phyloP scores from a whole-genome alignment of 495 filamentous ascomycete species.

The Mytilinidion resinicola region DNA sequence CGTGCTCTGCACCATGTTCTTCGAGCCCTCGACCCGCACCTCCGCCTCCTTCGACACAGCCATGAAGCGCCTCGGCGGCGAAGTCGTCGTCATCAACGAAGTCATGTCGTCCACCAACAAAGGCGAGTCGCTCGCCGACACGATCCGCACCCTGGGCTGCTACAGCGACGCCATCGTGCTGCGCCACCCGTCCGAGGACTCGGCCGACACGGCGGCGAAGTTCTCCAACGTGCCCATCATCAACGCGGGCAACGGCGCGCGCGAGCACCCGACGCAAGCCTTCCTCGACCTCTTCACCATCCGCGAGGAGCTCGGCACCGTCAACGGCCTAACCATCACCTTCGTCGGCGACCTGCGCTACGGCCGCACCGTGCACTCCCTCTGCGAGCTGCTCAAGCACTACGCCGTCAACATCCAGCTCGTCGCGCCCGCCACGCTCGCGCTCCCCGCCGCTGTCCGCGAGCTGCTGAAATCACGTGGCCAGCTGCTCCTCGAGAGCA shows the following conservation, averaged over 20 bases:
- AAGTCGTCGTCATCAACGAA: constrained; percentile 69
- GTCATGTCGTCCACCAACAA: constrained; percentile 80
- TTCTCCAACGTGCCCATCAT: constrained; percentile 86
- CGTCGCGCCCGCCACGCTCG: constrained; percentile 72
- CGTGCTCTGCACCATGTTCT: constrained; percentile 88
- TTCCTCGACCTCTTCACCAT: constrained; percentile 99
- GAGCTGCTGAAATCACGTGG: constrained; percentile 62
- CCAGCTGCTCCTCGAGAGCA: constrained; percentile 66
- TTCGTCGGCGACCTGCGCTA: constrained; percentile 90
- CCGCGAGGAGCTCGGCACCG: constrained; percentile 90
- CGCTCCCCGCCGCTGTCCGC: constrained; percentile 67
- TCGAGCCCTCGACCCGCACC: constrained; percentile 92
- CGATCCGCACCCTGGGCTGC: constrained; percentile 83
- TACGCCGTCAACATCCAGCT: constrained; percentile 93
- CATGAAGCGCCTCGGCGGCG: constrained; percentile 93
- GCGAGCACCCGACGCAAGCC: constrained; percentile 95
- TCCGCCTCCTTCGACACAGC: constrained; percentile 95
- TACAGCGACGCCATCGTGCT: constrained; percentile 93
- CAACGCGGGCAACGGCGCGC: constrained; percentile 91
- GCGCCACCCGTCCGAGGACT: constrained; percentile 77
- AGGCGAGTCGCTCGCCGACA: constrained; percentile 90
- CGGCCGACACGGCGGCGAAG: constrained; percentile 71
- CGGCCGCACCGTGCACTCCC: constrained; percentile 88
- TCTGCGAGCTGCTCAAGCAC: constrained; percentile 86
- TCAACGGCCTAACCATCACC: constrained; percentile 89